These are phyloP conservation scores for Coniophora puteana DNA, from an alignment of 1,284 basidiomycete species.

Conservation along the genomic window DNA sequence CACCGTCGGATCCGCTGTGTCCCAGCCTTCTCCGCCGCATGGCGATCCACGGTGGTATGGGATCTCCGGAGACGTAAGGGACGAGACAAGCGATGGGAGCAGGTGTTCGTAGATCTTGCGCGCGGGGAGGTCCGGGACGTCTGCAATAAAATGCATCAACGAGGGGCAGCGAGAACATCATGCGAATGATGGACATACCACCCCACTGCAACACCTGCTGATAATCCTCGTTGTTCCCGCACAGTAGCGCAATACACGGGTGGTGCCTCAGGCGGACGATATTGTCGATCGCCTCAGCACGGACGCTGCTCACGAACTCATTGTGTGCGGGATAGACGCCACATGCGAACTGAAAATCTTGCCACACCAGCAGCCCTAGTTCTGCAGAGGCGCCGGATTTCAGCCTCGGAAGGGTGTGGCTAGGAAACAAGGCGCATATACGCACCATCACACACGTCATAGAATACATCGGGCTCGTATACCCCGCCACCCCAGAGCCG, in stretches of 20 bases:
- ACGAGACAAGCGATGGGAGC: slow-evolving; percentile 72
- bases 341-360: slow-evolving; percentile 88
- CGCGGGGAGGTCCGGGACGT: slow-evolving; percentile 83
- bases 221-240: slow-evolving; percentile 91
- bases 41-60: slow-evolving; percentile 84
- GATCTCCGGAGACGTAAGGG: slow-evolving; percentile 58
- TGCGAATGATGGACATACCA: too few species aligned
- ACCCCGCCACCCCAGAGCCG: slow-evolving; percentile 85
- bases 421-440: not conserved
- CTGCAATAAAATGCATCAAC: slow-evolving; percentile 78
- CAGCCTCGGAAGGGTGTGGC: slow-evolving; percentile 5
- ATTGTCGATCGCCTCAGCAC: slow-evolving; percentile 67
- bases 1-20: slow-evolving; percentile 68
- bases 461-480: slow-evolving; percentile 77
- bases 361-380: slow-evolving; percentile 84
- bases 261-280: slow-evolving; percentile 74
- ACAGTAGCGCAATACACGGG: slow-evolving; percentile 80
- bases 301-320: slow-evolving; percentile 62
- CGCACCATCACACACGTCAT: slow-evolving; percentile 75
- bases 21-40: slow-evolving; percentile 77
- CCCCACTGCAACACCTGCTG: slow-evolving; percentile 84
- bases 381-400: slow-evolving; percentile 37
- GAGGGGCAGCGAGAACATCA: slow-evolving; percentile 60
- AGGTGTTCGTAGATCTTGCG: slow-evolving; percentile 84
- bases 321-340: slow-evolving; percentile 81